Percentiles rank a stretch among this genome's conserved stretches.
Evolutionary conservation across 305 asterid species (phyloP).

Genomic region (Fraxinus ornus): DNA sequence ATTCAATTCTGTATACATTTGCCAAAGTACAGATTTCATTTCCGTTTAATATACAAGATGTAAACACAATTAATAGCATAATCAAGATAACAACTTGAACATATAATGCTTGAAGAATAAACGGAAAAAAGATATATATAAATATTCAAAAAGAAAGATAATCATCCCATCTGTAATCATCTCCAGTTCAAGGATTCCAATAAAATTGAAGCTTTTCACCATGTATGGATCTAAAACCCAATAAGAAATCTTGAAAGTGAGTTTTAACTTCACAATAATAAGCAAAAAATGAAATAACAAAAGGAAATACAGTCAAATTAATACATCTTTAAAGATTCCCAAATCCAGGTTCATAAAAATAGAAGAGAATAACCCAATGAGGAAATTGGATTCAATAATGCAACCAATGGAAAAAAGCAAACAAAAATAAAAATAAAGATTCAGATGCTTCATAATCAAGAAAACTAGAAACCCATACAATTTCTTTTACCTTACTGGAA

Average conservation of each 20-base stretch:
- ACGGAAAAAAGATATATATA: not conserved
- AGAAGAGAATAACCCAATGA: not conserved
- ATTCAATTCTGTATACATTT: not conserved
- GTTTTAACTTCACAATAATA: not conserved
- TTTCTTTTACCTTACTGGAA: slow-evolving; percentile 24
- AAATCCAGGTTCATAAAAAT: not conserved
- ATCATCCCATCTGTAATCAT: not conserved
- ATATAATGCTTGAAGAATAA: not conserved
- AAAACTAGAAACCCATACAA: slow-evolving; percentile 2
- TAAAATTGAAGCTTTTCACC: not conserved
- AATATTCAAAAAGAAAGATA: not conserved
- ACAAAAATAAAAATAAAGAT: slow-evolving; percentile 3
- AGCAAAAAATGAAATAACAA: not conserved
- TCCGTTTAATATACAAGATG: not conserved
- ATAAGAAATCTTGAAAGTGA: not conserved
- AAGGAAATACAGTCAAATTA: not conserved
- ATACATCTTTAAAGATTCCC: not conserved
- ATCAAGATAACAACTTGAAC: not conserved
- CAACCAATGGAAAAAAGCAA: slow-evolving; percentile 6
- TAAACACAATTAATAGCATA: not conserved
- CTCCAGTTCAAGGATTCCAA: not conserved
- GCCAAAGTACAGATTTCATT: not conserved
- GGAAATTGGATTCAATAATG: slow-evolving; percentile 5
- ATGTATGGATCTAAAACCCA: not conserved
- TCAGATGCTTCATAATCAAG: slow-evolving; percentile 8